Evolutionary conservation across 2,329 filamentous ascomycete genomes (phyloP), one percentile per base, ranked within the genome.

Genomic region (Clonostachys sp.): DNA sequence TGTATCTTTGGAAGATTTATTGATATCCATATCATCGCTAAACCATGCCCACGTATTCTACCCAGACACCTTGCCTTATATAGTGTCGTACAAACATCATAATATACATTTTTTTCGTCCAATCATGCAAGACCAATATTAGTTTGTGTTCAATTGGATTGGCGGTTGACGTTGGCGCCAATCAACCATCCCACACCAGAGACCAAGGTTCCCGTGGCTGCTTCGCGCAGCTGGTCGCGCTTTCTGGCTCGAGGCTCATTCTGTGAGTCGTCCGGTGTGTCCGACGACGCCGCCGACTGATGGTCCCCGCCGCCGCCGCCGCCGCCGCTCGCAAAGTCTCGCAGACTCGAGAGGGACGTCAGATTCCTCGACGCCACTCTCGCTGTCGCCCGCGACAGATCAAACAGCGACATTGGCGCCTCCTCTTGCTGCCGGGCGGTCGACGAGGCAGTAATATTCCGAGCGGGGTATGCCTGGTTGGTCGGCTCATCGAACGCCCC

Each of bases 171-270:
- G 47, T 64, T 67, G n/a, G 82, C 83, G 7, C 80, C 81, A 49
- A 87, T 77, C 42, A 87, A 62, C 84, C 84, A 87, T 0, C 84
- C 83, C 20, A 87, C 78, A 16, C 84, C 80, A 41, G 80, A 82
- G 4, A 84, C 83, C 42, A 87, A 61, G 2, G 82, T 83, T n/a
- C 81, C 82, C 47, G 84, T 81, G 9, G 84, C 83, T 35, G 77
- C 83, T 50, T 86, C 83, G 52, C 81, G 73, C 39, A 87, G 58
- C 63, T 86, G 84, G 61, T 92, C 89, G 55, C 89, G 77, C 71
- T 85, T 91, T 56, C 88, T 77, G 36, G 80, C 72, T 48, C 67
- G 73, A 49, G 73, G 63, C 44, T 61, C 55, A 47, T 57, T 53
- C 16, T 60, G 53, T 7, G 61, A 57, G 34, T 62, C 61, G n/a